These are phyloP conservation scores for Dryas drummondii DNA, from an alignment of 306 rosid genomes.

Conservation along the genomic window DNA sequence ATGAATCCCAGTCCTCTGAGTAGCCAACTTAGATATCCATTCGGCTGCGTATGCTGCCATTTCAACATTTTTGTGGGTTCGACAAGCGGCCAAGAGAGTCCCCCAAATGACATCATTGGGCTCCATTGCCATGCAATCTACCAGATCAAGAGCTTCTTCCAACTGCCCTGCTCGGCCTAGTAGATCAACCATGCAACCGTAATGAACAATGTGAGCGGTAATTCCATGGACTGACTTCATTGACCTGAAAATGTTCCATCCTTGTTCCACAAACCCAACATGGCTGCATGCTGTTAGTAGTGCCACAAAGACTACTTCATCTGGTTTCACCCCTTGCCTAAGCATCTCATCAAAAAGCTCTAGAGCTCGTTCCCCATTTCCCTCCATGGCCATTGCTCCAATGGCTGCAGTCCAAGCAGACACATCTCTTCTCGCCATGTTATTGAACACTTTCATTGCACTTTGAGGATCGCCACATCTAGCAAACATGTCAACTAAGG, in stretches of 20 bases:
- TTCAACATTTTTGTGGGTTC: conserved; percentile 54
- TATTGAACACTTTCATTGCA: conserved; percentile 54
- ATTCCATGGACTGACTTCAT: conserved; percentile 51
- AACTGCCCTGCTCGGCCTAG: conserved; percentile 66
- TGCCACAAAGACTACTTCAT: conserved; percentile 65
- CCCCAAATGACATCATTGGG: conserved; percentile 79
- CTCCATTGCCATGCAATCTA: conserved; percentile 70
- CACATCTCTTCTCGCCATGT: conserved; percentile 53
- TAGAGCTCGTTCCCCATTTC: conserved; percentile 56
- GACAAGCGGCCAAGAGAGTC: conserved; percentile 71
- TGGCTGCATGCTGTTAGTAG: conserved; percentile 71
- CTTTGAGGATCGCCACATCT: conserved; percentile 63
- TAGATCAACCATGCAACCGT: conserved; percentile 84
- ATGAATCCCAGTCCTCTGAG: conserved; percentile 52
- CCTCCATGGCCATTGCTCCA: conserved; percentile 77
- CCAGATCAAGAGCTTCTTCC: conserved; percentile 62
- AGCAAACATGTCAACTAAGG: conserved; percentile 78
- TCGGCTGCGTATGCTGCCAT: conserved; percentile 64
- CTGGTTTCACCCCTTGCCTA: conserved; percentile 54
- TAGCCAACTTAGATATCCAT: conserved; percentile 42
- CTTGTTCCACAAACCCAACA: conserved; percentile 61
- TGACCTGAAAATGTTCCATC: conserved; percentile 48
- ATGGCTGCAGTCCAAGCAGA: conserved; percentile 84
- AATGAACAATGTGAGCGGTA: conserved; percentile 61
- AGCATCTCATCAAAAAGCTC: conserved; percentile 64